Conservation (phyloP, 1,284 basidiomycete genomes). For the Puccinia hordei region DNA sequence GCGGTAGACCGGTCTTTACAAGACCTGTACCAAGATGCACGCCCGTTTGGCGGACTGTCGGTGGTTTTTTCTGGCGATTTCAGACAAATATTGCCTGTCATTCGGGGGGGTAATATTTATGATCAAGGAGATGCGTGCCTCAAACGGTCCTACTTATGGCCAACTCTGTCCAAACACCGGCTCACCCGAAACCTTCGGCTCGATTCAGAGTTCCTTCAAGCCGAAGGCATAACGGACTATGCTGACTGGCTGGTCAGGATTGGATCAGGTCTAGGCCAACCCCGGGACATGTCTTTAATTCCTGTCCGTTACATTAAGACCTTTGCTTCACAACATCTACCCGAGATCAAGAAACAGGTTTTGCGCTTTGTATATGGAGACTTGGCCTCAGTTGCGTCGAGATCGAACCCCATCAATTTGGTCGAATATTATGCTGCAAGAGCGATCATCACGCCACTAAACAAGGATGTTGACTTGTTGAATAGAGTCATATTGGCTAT, state of each 20-base stretch:
- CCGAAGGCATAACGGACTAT: not conserved
- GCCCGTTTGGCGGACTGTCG: not conserved
- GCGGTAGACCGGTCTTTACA: constrained; percentile 16
- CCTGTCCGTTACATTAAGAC: too few species aligned
- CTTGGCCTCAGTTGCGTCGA: too few species aligned
- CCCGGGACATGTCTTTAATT: not conserved
- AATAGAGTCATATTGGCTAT: too few species aligned
- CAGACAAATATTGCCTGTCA: constrained; percentile 13
- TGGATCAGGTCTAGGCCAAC: not conserved
- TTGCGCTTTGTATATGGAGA: too few species aligned
- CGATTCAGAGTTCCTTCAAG: not conserved
- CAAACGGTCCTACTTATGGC: not conserved
- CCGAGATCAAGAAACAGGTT: too few species aligned
- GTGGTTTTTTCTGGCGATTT: constrained; percentile 28
- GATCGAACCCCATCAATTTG: too few species aligned
- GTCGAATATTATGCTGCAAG: too few species aligned
- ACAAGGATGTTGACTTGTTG: too few species aligned
- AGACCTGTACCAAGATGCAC: not conserved
- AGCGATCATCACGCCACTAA: too few species aligned
- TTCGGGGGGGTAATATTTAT: not conserved
- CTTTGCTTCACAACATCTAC: too few species aligned
- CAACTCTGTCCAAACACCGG: not conserved
- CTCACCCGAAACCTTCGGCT: not conserved
- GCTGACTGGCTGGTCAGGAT: not conserved
- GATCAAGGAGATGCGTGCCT: not conserved